Conservation (phyloP, 495 filamentous ascomycete genomes). For the Friedmanniomyces endolithicus region DNA sequence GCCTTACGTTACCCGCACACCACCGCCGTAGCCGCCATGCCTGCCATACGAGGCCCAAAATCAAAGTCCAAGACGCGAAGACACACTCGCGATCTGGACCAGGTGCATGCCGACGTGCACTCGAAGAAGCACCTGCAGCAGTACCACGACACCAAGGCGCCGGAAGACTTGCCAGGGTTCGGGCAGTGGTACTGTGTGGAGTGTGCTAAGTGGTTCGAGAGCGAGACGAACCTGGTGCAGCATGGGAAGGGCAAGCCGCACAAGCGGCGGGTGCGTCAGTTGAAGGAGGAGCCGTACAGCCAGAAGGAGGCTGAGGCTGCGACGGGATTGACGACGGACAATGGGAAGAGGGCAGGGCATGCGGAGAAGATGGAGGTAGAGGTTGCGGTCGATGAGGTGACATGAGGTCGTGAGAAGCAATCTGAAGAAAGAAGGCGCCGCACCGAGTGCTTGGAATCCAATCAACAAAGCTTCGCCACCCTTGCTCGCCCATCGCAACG, state of each 20-base stretch:
- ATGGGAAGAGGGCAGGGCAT: constrained; percentile 32
- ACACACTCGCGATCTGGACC: constrained; percentile 62
- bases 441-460: too few relatives aligned
- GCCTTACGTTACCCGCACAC: neutral
- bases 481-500: neutral
- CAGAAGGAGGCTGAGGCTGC: constrained; percentile 79
- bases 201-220: constrained; percentile 93
- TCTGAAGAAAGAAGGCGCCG: neutral
- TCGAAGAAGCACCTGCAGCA: constrained; percentile 64
- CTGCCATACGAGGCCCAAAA: constrained; percentile 30
- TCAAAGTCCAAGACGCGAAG: constrained; percentile 48
- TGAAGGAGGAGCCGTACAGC: constrained; percentile 71
- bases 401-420: neutral
- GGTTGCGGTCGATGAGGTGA: constrained; percentile 3
- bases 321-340: constrained; percentile 55
- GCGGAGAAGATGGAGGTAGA: constrained; percentile 7
- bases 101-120: constrained; percentile 66
- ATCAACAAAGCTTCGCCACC: neutral
- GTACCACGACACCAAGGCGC: constrained; percentile 63
- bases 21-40: constrained; percentile 22
- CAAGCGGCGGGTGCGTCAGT: constrained; percentile 68
- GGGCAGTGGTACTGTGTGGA: constrained; percentile 80
- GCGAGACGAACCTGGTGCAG: constrained; percentile 57
- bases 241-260: constrained; percentile 84
- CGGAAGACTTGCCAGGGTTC: constrained; percentile 75